Evolutionary conservation across 371 early-diverging fungal species (phyloP).

Genomic region (Mucor irregularis): DNA sequence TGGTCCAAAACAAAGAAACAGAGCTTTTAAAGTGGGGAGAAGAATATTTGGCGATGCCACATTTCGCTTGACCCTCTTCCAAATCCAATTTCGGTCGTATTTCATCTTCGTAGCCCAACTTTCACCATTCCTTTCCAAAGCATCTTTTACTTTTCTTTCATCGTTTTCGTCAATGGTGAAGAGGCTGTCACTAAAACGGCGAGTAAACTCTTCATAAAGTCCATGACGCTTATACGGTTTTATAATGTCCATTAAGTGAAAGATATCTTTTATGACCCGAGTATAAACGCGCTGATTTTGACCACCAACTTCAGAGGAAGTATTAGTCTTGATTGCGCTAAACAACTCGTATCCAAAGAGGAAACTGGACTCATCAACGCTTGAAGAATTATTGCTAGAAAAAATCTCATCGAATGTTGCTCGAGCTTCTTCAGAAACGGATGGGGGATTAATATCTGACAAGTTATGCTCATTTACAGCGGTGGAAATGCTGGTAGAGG

Average conservation of each 20-base stretch:
- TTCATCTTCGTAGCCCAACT: background rate
- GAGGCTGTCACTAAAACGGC: background rate
- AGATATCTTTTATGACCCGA: background rate
- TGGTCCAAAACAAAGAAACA: constrained; percentile 1
- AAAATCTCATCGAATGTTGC: too few species aligned
- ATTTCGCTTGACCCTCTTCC: constrained; percentile 1
- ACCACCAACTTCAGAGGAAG: too few species aligned
- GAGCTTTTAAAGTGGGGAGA: background rate
- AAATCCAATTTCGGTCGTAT: constrained; percentile 6
- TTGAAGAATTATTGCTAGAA: too few species aligned
- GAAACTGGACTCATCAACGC: too few species aligned
- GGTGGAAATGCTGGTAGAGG: too few species aligned
- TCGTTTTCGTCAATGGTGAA: background rate
- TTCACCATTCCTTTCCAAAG: background rate
- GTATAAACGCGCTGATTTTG: background rate
- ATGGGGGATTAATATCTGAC: too few species aligned
- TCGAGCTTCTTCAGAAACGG: too few species aligned
- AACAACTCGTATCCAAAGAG: too few species aligned
- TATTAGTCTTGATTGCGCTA: too few species aligned
- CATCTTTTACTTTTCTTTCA: background rate
- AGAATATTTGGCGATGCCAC: background rate
- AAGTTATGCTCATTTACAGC: too few species aligned
- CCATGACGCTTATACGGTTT: background rate
- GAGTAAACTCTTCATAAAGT: background rate
- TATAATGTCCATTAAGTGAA: background rate